These are phyloP conservation scores for Ustilago tritici DNA, from an alignment of 1,284 basidiomycete genomes.

Conservation along the genomic window DNA sequence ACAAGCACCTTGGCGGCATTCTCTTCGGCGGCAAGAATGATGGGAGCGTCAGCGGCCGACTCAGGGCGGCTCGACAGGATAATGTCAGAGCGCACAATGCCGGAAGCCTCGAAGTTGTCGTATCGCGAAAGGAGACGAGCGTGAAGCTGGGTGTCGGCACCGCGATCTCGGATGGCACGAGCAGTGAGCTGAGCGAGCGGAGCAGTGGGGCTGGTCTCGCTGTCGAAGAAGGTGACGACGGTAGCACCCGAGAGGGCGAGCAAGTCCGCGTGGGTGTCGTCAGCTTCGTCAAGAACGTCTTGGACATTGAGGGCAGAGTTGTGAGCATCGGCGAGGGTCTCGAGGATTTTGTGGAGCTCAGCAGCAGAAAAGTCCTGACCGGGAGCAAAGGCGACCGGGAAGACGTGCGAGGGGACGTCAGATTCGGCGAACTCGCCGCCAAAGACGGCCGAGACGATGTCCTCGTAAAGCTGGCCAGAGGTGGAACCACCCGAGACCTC, in stretches of 20 bases:
- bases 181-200: conserved; percentile 57
- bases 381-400: conserved; percentile 53
- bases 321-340: conserved; percentile 36
- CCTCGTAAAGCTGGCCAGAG: conserved; percentile 61
- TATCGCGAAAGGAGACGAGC: conserved; percentile 63
- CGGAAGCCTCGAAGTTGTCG: conserved; percentile 66
- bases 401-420: conserved; percentile 40
- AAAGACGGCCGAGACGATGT: conserved; percentile 56
- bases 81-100: conserved; percentile 64
- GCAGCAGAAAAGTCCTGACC: conserved; percentile 52
- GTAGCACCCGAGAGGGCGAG: conserved; percentile 54
- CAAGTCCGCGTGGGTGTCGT: conserved; percentile 50
- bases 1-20: conserved; percentile 58
- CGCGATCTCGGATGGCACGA: conserved; percentile 56
- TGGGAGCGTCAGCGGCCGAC: conserved; percentile 54
- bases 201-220: conserved; percentile 58
- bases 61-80: conserved; percentile 54
- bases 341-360: conserved; percentile 58
- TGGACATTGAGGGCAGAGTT: conserved; percentile 44
- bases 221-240: conserved; percentile 65
- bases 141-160: conserved; percentile 49
- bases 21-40: conserved; percentile 57
- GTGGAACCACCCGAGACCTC: conserved; percentile 51
- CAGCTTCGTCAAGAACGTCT: conserved; percentile 44
- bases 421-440: conserved; percentile 46